Conservation (phyloP, 495 filamentous ascomycete species). For the Penicillium waksmanii region DNA sequence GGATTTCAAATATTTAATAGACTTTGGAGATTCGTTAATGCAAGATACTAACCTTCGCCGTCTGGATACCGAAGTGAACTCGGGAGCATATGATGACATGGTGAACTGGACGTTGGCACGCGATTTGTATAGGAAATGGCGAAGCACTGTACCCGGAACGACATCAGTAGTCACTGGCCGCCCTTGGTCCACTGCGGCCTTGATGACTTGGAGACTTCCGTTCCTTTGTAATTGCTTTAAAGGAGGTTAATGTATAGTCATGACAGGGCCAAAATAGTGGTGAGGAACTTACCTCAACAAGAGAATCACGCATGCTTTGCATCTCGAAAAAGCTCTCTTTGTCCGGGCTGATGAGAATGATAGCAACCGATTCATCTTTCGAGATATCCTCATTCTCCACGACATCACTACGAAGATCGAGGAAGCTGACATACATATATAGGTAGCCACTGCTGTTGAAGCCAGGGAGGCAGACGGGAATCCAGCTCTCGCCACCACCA, state of each 20-base stretch:
- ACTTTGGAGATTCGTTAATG: background rate
- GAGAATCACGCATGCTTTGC: constrained; percentile 77
- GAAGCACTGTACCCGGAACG: constrained; percentile 74
- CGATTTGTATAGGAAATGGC: constrained; percentile 95
- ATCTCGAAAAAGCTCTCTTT: constrained; percentile 93
- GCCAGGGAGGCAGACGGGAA: constrained; percentile 91
- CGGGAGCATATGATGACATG: constrained; percentile 80
- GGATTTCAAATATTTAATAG: background rate
- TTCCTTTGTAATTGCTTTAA: constrained; percentile 69
- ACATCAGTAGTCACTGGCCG: constrained; percentile 73
- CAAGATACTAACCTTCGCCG: constrained; percentile 57
- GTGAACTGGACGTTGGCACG: constrained; percentile 91
- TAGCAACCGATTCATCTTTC: constrained; percentile 78
- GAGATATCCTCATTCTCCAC: constrained; percentile 41
- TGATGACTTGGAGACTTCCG: constrained; percentile 74
- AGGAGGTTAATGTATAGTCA: background rate
- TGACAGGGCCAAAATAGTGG: background rate
- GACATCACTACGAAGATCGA: constrained; percentile 51
- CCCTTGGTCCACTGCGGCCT: constrained; percentile 68
- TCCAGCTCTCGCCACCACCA: constrained; percentile 95
- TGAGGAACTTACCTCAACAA: constrained; percentile 60
- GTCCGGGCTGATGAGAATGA: constrained; percentile 88
- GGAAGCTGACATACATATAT: constrained; percentile 98
- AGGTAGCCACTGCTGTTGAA: constrained; percentile 98
- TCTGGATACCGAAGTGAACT: constrained; percentile 66